Conservation (phyloP, 345 rosid species). For the Eucalyptus regnans region DNA sequence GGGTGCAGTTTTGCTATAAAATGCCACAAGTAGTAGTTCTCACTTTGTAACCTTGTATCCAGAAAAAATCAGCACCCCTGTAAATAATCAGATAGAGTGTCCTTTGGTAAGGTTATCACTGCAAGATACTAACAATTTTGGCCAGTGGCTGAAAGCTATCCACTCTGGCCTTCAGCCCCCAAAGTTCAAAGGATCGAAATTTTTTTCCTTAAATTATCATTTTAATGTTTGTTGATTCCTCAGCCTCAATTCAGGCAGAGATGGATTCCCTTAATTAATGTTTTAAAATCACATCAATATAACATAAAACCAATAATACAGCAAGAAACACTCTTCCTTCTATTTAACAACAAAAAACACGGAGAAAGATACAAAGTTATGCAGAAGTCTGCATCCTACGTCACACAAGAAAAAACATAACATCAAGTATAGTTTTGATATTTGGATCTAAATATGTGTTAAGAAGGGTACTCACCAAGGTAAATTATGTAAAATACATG, state of each 20-base stretch:
- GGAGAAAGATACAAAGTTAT: not conserved
- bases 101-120: not conserved
- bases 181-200: not conserved
- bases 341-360: not conserved
- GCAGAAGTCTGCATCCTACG: not conserved
- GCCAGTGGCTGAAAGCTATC: not conserved
- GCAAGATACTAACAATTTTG: not conserved
- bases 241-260: not conserved
- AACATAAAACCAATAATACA: not conserved
- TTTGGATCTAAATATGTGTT: not conserved
- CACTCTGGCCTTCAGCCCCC: not conserved
- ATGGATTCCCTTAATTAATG: not conserved
- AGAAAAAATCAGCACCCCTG: not conserved
- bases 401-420: not conserved
- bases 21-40: not conserved
- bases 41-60: not conserved
- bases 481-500: not conserved
- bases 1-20: not conserved
- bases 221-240: not conserved
- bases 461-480: not conserved
- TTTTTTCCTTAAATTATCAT: not conserved
- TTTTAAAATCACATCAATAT: not conserved
- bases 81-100: not conserved
- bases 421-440: not conserved
- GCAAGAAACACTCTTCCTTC: not conserved